Evolutionary conservation across 139 green algal species (phyloP), one percentile per base, ranked within the genome.

Genomic region (Penium margaritaceum): DNA sequence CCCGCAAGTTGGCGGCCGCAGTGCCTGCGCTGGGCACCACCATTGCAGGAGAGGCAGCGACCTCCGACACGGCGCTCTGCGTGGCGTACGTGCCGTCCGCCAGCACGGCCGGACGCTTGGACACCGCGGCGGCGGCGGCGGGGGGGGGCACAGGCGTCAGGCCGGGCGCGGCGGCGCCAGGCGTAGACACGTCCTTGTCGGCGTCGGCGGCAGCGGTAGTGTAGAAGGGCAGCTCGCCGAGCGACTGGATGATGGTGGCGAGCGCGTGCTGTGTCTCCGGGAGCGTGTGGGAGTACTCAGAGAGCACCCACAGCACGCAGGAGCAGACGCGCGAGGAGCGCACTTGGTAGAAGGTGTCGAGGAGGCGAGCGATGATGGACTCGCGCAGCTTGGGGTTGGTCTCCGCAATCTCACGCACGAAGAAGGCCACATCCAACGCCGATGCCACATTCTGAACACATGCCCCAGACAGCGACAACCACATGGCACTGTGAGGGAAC

Each of bases 81-180:
- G 93, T 96, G 32, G 94, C 94, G 80, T 99, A 99, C 5, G 89
- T 95, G 54, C 94, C 94, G 72, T 99, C 94, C 15, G 94, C 89
- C 37, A 99, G 88, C 63, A 99, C 93, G 5, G 84, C 89, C 19
- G 93, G 94, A 2, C 91, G 87, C 80, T 82, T 88, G 21, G 73
- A 76, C 17, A 58, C 39, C 12, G 57, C 63, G 24, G 80, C 29
- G 7, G 60, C 34, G 12, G 68, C 53, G 6, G 68, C 47, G 14
- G 68, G 68, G 17, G 68, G 34, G 7, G 68, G 68, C 27, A 76
- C 68, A 53, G 29, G 27, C 2, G 68, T 29, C 35, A 76, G 24
- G 29, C 68, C 68, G 38, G 68, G 68, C 3, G 68, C 30, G 7
- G 64, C 58, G 5, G 17, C 33, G 19, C 29, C 61, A 51, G 41